Percentiles rank a stretch among this genome's conserved stretches.
These are phyloP conservation scores for Agaricus blazei DNA, from an alignment of 768 basidiomycete species.

Conservation along the genomic window DNA sequence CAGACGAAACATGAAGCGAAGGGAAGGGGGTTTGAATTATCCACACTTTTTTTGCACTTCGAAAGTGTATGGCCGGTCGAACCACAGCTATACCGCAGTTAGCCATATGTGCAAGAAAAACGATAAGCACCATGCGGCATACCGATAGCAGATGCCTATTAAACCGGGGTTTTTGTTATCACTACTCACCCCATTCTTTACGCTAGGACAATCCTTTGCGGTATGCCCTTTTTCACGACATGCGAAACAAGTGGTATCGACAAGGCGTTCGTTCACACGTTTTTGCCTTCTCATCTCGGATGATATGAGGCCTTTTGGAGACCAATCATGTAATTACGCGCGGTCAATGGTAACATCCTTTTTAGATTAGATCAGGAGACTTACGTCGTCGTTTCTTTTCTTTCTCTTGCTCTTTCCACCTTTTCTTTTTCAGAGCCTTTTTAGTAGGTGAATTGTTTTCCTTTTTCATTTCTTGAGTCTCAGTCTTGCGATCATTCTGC, in stretches of 20 bases:
- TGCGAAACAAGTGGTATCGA: constrained; percentile 74
- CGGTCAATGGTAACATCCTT: not conserved
- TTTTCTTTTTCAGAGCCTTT: constrained; percentile 18
- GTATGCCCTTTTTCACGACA: constrained; percentile 83
- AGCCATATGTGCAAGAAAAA: not conserved
- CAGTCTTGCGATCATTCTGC: not conserved
- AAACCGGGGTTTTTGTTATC: constrained; percentile 18
- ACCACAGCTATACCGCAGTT: constrained; percentile 56
- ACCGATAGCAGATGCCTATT: constrained; percentile 73
- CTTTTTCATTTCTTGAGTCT: constrained; percentile 9
- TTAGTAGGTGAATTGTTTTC: constrained; percentile 2
- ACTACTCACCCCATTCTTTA: constrained; percentile 18
- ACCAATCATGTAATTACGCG: not conserved
- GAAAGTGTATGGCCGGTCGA: constrained; percentile 74
- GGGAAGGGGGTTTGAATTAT: constrained; percentile 67
- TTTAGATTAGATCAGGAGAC: constrained; percentile 18
- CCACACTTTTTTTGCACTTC: constrained; percentile 62
- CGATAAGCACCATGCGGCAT: constrained; percentile 16
- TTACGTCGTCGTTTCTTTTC: constrained; percentile 25
- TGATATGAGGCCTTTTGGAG: not conserved
- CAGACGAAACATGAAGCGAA: constrained; percentile 94
- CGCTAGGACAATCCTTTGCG: constrained; percentile 73
- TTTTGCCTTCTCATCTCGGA: constrained; percentile 61
- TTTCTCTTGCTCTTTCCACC: constrained; percentile 26
- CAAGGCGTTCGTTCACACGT: constrained; percentile 52